Base-by-base conservation (phyloP, 116 monocot genomes). In the Dioscorea cayenensis region DNA sequence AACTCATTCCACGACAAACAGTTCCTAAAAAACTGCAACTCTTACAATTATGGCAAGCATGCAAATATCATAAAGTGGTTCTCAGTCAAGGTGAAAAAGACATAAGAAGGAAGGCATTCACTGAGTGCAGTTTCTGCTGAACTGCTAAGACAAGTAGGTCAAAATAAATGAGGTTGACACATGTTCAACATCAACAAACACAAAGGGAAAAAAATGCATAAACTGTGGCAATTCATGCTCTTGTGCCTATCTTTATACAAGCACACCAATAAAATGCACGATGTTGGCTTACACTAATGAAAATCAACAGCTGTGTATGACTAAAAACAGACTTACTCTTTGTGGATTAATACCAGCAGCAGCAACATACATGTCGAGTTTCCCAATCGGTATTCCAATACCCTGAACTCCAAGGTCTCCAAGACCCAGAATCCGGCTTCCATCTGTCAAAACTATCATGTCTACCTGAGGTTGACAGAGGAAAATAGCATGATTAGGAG, bases 321-420 rank as follows among this genome's bases (percentile, higher is more conserved):
- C 7, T 5, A 62, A 21, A 62, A 22, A 23, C 7, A 22, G 37
- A 67, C 87, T 73, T 89, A 99, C 99, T 76, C 80, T 91, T 82
- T 89, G 91, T 71, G 99, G 94, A 89, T 99, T 99, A 52, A 99
- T 99, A 27, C 99, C 99, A 75, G 99, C 99, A 80, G 99, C 99
- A 64, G 99, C 99, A 78, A 99, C 99, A 83, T 99, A 99, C 77
- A 99, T 87, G 73, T 99, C 99, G 69, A 99, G 99, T 76, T 99
- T 99, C 66, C 99, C 99, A 73, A 99, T 99, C 4, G 99, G 99
- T 79, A 99, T 99, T 65, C 99, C 99, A 67, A 99, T 99, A 70
- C 99, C 99, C 71, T 99, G 99, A 84, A 99, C 99, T 69, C 99
- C 99, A 82, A 99, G 94, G 71, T 99, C 99, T 65, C 99, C 99